Percentiles rank a stretch among this genome's conserved stretches.
Evolutionary conservation across 371 early-diverging fungal genomes (phyloP).

Genomic region (Sporodiniella umbellata): DNA sequence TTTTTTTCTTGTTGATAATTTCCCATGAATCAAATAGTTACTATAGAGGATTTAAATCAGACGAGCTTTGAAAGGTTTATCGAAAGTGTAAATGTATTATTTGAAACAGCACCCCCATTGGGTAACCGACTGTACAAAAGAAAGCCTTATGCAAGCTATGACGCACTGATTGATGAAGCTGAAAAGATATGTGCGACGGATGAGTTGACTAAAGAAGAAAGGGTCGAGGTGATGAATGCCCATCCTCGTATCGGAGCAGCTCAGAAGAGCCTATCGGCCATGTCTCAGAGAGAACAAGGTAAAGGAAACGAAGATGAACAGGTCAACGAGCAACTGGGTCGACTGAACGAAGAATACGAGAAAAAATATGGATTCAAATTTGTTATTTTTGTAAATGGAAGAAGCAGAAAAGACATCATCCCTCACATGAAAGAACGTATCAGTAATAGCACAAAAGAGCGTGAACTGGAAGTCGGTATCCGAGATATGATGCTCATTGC

Average conservation of each 20-base stretch:
- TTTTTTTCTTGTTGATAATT: not conserved
- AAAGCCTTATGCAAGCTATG: conserved; percentile 68
- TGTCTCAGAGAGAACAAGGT: conserved; percentile 78
- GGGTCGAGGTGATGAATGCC: conserved; percentile 74
- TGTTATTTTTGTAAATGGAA: conserved; percentile 87
- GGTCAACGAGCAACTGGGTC: conserved; percentile 37
- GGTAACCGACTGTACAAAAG: conserved; percentile 63
- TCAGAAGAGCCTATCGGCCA: conserved; percentile 64
- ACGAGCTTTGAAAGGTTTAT: conserved; percentile 53
- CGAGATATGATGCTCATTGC: conserved; percentile 78
- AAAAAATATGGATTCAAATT: conserved; percentile 84
- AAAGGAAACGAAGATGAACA: conserved; percentile 40
- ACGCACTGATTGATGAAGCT: conserved; percentile 60
- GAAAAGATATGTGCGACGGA: conserved; percentile 43
- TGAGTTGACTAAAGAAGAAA: conserved; percentile 56
- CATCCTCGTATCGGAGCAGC: conserved; percentile 91
- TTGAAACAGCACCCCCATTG: conserved; percentile 86
- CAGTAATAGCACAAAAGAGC: conserved; percentile 38
- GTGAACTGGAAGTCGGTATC: conserved; percentile 64
- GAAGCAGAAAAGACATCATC: conserved; percentile 66
- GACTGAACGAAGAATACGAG: conserved; percentile 72
- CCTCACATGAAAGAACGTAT: conserved; percentile 72
- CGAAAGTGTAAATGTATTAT: conserved; percentile 66
- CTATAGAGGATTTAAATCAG: conserved; percentile 71
- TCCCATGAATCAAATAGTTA: conserved; percentile 29